These are phyloP conservation scores for Candida silvatica DNA, from an alignment of 805 yeast species.

Conservation along the genomic window DNA sequence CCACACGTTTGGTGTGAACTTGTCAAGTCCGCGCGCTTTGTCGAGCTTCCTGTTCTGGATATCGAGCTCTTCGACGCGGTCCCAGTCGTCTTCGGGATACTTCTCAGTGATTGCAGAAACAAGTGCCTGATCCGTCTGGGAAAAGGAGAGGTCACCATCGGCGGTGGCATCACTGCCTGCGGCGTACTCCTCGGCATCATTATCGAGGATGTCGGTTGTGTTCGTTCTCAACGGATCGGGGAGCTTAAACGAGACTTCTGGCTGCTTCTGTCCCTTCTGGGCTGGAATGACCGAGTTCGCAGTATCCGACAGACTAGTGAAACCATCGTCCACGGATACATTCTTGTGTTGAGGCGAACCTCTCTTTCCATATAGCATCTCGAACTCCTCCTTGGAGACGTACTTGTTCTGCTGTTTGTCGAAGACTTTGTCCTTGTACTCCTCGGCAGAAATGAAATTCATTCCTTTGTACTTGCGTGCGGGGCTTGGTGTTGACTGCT, in stretches of 20 bases:
- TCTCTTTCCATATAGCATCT: slow-evolving; percentile 1
- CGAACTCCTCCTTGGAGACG: slow-evolving; percentile 15
- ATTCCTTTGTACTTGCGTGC: slow-evolving; percentile 14
- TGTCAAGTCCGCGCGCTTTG: slow-evolving; percentile 33
- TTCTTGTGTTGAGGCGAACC: no score
- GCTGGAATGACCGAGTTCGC: neutral
- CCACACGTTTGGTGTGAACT: slow-evolving; percentile 35
- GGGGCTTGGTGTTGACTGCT: neutral
- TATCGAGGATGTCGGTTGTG: neutral
- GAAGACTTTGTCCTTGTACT: slow-evolving; percentile 22
- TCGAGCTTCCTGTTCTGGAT: slow-evolving; percentile 27
- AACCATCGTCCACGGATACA: no score
- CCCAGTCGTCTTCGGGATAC: slow-evolving; percentile 36
- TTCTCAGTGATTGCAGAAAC: slow-evolving; percentile 37
- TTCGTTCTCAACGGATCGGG: slow-evolving; percentile 8
- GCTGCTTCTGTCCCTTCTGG: slow-evolving; percentile 2
- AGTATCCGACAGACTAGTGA: neutral
- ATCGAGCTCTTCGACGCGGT: slow-evolving; percentile 27
- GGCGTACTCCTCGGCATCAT: neutral
- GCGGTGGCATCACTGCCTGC: neutral
- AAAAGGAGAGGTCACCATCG: slow-evolving; percentile 32
- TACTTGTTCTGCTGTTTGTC: slow-evolving; percentile 19
- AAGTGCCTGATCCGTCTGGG: slow-evolving; percentile 34
- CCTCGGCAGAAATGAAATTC: slow-evolving; percentile 24
- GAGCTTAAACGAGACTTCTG: slow-evolving; percentile 15